Conservation (phyloP, 495 filamentous ascomycete species). For the Penicillium steckii region DNA sequence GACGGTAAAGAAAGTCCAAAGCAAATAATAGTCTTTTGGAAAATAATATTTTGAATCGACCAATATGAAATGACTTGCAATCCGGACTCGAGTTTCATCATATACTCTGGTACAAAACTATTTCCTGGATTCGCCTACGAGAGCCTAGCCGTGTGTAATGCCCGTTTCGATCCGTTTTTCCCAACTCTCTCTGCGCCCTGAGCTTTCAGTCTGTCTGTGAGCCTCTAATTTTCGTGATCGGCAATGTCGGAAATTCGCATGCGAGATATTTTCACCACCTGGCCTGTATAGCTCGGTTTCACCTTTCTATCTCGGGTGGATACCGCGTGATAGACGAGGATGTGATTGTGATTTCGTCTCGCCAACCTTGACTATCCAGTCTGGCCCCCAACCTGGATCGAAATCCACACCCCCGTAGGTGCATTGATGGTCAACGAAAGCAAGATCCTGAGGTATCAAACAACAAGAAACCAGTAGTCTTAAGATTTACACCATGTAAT, state of each 20-base stretch:
- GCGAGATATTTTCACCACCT: neutral
- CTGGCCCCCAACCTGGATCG: too few species aligned
- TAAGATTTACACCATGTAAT: slow-evolving; percentile 1
- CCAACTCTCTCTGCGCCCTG: neutral
- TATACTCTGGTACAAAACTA: neutral
- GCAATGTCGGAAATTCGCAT: neutral
- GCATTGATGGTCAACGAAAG: too few species aligned
- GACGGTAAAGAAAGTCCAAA: slow-evolving; percentile 7
- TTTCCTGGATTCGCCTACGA: neutral
- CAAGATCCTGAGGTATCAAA: too few species aligned
- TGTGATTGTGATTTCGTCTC: slow-evolving; percentile 2
- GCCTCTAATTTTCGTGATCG: neutral
- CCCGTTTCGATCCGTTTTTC: neutral
- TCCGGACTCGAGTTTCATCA: neutral
- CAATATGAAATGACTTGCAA: slow-evolving; percentile 3
- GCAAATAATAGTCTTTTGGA: slow-evolving; percentile 6
- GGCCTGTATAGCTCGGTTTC: too few species aligned
- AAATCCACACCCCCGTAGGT: too few species aligned
- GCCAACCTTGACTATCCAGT: too few species aligned
- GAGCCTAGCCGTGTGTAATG: neutral
- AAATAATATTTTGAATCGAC: slow-evolving; percentile 1
- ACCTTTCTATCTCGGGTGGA: neutral
- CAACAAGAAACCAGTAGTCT: too few species aligned
- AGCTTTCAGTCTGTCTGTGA: neutral
- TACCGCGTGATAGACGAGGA: neutral